phyloP scores from a whole-genome alignment of 306 rosid genomes.

The Macrotyloma uniflorum region DNA sequence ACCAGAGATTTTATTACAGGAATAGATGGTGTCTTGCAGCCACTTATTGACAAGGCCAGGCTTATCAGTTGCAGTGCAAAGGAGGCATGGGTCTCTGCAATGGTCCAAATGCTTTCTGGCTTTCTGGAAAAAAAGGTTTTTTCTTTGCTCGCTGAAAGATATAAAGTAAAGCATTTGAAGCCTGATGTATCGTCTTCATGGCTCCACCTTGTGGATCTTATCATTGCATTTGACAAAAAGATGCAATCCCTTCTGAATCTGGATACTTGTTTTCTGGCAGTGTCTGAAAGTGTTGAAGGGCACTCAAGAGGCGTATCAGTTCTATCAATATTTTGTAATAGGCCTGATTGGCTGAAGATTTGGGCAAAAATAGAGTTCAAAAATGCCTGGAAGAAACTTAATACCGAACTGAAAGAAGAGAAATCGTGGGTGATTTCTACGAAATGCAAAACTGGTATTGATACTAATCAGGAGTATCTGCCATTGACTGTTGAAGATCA shows the following conservation, averaged over 20 bases:
- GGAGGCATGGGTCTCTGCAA: constrained; percentile 80
- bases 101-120: constrained; percentile 68
- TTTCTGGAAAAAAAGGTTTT: constrained; percentile 61
- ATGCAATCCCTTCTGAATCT: constrained; percentile 62
- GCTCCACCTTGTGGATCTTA: constrained; percentile 73
- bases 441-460: constrained; percentile 39
- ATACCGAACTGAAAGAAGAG: constrained; percentile 59
- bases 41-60: constrained; percentile 75
- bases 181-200: constrained; percentile 57
- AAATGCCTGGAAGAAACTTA: constrained; percentile 68
- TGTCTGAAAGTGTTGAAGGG: constrained; percentile 55
- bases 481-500: constrained; percentile 56
- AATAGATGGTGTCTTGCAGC: constrained; percentile 81
- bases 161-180: constrained; percentile 51
- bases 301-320: constrained; percentile 54
- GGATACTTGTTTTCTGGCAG: constrained; percentile 51
- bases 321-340: constrained; percentile 58
- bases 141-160: constrained; percentile 58
- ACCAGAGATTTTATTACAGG: constrained; percentile 62
- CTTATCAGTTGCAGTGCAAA: constrained; percentile 69
- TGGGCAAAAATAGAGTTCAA: constrained; percentile 83
- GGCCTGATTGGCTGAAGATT: constrained; percentile 74
- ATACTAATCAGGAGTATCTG: constrained; percentile 38
- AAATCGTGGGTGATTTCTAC: constrained; percentile 53
- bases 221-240: constrained; percentile 60